phyloP scores from a whole-genome alignment of 208 protist genomes.

The Crithidia sp. region DNA sequence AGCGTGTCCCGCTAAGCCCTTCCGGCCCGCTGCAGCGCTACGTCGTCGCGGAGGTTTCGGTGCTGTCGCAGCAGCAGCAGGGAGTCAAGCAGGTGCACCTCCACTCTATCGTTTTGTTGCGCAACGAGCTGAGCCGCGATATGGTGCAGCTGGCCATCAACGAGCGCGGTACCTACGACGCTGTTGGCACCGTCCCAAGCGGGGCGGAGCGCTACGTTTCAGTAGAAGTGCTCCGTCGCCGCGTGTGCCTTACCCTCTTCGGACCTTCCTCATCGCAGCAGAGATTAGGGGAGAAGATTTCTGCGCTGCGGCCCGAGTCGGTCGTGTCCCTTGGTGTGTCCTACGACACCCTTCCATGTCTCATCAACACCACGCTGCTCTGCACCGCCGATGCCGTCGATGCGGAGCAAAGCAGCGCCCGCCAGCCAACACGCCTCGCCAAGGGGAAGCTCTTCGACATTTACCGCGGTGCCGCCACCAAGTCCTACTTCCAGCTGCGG shows the following conservation, averaged over 20 bases:
- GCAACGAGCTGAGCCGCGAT: slow-evolving; percentile 48
- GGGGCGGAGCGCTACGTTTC: slow-evolving; percentile 16
- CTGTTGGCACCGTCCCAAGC: slow-evolving; percentile 3
- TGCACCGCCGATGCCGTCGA: slow-evolving; percentile 35
- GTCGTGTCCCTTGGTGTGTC: slow-evolving; percentile 52
- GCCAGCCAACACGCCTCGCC: slow-evolving; percentile 20
- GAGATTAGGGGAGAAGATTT: no score
- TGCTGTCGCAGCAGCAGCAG: slow-evolving; percentile 19
- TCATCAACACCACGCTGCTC: slow-evolving; percentile 52
- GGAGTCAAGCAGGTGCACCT: slow-evolving; percentile 54
- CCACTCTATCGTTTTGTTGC: slow-evolving; percentile 53
- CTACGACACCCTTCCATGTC: slow-evolving; percentile 61
- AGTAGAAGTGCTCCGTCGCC: slow-evolving; percentile 21
- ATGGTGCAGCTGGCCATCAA: slow-evolving; percentile 36
- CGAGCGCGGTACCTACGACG: slow-evolving; percentile 15
- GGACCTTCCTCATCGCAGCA: not conserved
- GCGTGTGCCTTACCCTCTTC: slow-evolving; percentile 15
- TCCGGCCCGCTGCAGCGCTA: slow-evolving; percentile 31
- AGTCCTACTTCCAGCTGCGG: slow-evolving; percentile 57
- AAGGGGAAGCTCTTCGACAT: slow-evolving; percentile 40
- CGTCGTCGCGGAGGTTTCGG: slow-evolving; percentile 58
- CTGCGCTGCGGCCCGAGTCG: slow-evolving; percentile 1
- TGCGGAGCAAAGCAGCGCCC: no score
- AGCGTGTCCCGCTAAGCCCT: slow-evolving; percentile 18
- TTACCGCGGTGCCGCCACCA: slow-evolving; percentile 17